These are phyloP conservation scores for Aspergillus terreus DNA, from an alignment of 2,329 filamentous ascomycete genomes.

Conservation along the genomic window DNA sequence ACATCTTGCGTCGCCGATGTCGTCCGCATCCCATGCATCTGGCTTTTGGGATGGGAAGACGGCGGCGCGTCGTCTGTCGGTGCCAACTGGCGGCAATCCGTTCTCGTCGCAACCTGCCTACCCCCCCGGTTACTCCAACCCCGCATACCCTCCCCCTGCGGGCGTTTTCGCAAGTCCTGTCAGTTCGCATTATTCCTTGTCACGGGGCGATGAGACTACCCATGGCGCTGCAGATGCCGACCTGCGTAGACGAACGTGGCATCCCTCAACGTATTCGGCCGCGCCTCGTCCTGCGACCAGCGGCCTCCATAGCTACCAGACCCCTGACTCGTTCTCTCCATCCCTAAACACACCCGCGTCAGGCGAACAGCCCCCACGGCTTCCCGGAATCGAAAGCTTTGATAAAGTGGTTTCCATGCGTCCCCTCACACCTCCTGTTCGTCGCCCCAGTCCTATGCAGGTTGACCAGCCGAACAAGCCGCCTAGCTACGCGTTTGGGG, in stretches of 20 bases:
- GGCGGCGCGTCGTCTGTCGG: constrained; percentile 72
- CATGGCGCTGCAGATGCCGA: constrained; percentile 61
- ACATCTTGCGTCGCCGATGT: constrained; percentile 72
- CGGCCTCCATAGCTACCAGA: constrained; percentile 71
- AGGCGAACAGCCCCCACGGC: constrained; percentile 59
- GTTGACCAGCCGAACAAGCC: constrained; percentile 54
- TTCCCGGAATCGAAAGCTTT: constrained; percentile 91
- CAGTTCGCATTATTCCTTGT: constrained; percentile 53
- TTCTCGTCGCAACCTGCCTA: constrained; percentile 67
- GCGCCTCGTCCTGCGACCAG: constrained; percentile 65
- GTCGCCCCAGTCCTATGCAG: constrained; percentile 72
- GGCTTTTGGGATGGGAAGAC: constrained; percentile 70
- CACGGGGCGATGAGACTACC: constrained; percentile 29
- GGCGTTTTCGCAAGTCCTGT: constrained; percentile 66
- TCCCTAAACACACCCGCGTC: constrained; percentile 51
- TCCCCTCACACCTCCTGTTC: constrained; percentile 59
- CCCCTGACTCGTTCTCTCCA: constrained; percentile 60
- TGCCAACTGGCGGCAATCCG: constrained; percentile 71
- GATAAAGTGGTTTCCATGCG: constrained; percentile 64
- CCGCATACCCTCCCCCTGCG: constrained; percentile 53
- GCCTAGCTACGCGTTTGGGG: constrained; percentile 26
- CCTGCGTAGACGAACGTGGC: constrained; percentile 84
- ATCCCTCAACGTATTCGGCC: constrained; percentile 65
- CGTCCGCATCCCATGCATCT: constrained; percentile 64
- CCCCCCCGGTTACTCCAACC: constrained; percentile 56